Conservation (phyloP, 768 basidiomycete genomes). For the Boletellus ananas region DNA sequence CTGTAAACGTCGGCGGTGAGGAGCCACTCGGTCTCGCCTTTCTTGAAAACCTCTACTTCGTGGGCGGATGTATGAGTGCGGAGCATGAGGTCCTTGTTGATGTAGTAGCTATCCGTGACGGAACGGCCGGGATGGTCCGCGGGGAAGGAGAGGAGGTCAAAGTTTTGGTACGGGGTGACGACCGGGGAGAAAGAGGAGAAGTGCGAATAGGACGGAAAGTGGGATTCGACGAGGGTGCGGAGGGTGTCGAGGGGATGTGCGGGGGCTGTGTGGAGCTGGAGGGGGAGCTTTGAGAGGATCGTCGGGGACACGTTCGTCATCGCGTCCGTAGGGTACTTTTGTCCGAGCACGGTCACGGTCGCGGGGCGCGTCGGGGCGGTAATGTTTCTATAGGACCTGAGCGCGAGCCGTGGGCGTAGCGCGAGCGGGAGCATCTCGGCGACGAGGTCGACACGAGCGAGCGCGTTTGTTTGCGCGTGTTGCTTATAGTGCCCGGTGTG, state of each 20-base stretch:
- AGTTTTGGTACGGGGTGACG: slow-evolving; percentile 88
- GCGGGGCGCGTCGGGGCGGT: slow-evolving; percentile 6
- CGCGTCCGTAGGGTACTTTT: slow-evolving; percentile 69
- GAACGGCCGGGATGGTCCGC: slow-evolving; percentile 90
- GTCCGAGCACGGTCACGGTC: slow-evolving; percentile 53
- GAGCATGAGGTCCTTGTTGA: slow-evolving; percentile 87
- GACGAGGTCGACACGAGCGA: neutral
- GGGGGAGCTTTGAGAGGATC: slow-evolving; percentile 76
- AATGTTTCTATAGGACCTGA: slow-evolving; percentile 14
- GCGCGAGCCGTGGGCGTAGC: slow-evolving; percentile 4
- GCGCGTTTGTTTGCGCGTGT: slow-evolving; percentile 18
- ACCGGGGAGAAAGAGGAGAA: slow-evolving; percentile 80
- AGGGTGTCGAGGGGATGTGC: slow-evolving; percentile 87
- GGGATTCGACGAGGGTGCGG: slow-evolving; percentile 76
- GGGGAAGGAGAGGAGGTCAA: slow-evolving; percentile 95
- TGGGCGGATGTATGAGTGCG: slow-evolving; percentile 99
- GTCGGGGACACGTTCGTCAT: slow-evolving; percentile 83
- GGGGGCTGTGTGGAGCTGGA: slow-evolving; percentile 70
- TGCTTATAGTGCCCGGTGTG: too few species aligned
- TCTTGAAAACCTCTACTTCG: slow-evolving; percentile 86
- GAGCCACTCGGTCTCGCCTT: slow-evolving; percentile 79
- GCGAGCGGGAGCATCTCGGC: slow-evolving; percentile 14
- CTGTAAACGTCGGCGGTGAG: slow-evolving; percentile 96
- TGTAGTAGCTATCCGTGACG: slow-evolving; percentile 91
- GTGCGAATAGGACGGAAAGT: slow-evolving; percentile 72